Conservation (phyloP, 306 rosid genomes). For the Psophocarpus tetragonolobus region DNA sequence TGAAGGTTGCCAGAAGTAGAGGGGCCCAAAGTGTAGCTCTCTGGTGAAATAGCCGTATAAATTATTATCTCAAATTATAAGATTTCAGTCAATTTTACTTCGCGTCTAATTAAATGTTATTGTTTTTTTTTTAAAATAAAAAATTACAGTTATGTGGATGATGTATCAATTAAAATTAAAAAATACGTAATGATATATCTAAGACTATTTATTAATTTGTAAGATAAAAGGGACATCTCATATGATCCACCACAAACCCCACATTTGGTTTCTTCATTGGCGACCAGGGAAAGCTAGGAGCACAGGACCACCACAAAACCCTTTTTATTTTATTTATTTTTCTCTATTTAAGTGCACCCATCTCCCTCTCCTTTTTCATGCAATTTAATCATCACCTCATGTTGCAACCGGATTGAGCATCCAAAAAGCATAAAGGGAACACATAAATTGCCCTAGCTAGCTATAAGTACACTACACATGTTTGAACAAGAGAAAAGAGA, state of each 20-base stretch:
- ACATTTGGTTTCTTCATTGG: constrained; percentile 51
- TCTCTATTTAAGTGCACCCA: constrained; percentile 24
- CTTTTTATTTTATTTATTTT: background rate
- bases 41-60: constrained; percentile 23
- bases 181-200: too few species aligned
- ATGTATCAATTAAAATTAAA: too few species aligned
- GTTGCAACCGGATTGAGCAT: constrained; percentile 23
- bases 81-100: too few species aligned
- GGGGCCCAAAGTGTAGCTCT: constrained; percentile 47
- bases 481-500: constrained; percentile 31
- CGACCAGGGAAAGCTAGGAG: constrained; percentile 40
- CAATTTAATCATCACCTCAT: constrained; percentile 41
- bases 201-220: background rate
- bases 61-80: background rate
- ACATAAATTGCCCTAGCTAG: background rate
- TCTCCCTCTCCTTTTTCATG: constrained; percentile 28
- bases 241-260: constrained; percentile 55
- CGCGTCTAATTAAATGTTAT: too few species aligned
- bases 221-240: constrained; percentile 37
- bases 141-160: too few species aligned
- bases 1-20: constrained; percentile 38
- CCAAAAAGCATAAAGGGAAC: constrained; percentile 27
- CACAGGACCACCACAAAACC: constrained; percentile 42
- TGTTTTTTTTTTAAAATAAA: too few species aligned
- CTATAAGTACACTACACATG: constrained; percentile 29